Evolutionary conservation across 352 stramenopile genomes (phyloP).

Genomic region (Phytophthora syringae): DNA sequence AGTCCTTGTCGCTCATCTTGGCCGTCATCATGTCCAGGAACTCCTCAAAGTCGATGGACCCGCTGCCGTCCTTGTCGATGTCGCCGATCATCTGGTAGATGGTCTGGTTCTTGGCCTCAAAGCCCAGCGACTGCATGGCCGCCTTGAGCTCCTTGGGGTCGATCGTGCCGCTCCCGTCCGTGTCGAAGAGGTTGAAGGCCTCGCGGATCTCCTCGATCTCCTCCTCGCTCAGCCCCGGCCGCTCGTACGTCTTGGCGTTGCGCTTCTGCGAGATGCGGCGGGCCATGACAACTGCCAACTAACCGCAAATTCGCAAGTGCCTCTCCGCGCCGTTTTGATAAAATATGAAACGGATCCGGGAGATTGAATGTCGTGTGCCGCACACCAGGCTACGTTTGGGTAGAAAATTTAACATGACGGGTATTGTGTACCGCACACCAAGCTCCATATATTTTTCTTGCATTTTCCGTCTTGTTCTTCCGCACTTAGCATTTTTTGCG

Average conservation of each 20-base stretch:
- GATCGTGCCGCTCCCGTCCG: constrained; percentile 96
- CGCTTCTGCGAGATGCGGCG: constrained; percentile 81
- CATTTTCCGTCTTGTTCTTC: constrained; percentile 39
- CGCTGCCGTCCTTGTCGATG: constrained; percentile 96
- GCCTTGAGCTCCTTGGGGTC: constrained; percentile 98
- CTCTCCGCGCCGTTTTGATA: neutral
- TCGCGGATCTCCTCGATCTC: constrained; percentile 97
- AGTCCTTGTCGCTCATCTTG: constrained; percentile 97
- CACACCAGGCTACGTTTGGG: no score
- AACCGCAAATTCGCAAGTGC: neutral
- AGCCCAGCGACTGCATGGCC: constrained; percentile 96
- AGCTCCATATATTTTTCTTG: no score
- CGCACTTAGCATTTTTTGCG: no score
- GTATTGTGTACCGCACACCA: neutral
- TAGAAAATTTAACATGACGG: no score
- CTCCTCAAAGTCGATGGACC: constrained; percentile 97
- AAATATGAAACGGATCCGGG: neutral
- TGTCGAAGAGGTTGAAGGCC: constrained; percentile 98
- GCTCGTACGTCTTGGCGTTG: constrained; percentile 93
- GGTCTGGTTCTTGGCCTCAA: constrained; percentile 97
- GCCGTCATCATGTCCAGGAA: constrained; percentile 98
- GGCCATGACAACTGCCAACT: constrained; percentile 54
- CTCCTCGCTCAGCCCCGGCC: constrained; percentile 90
- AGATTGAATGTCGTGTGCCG: no score
- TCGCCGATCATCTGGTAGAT: constrained; percentile 98